Conservation (phyloP, 305 asterid genomes). For the Solanum aculeatissimum region DNA sequence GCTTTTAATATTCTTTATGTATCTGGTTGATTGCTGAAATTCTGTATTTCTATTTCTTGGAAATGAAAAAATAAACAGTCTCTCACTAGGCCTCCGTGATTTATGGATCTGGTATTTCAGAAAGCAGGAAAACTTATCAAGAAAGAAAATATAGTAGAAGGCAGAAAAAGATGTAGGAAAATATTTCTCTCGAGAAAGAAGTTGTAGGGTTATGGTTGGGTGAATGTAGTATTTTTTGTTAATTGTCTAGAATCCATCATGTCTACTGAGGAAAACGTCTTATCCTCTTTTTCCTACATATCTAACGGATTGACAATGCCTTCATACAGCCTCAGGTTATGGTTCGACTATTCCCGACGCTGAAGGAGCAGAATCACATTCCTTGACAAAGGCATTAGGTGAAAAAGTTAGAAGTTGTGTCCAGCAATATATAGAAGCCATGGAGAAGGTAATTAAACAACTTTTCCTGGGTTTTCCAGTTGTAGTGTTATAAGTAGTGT, state of each 20-base stretch:
- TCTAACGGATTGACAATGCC: not conserved
- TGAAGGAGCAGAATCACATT: constrained; percentile 58
- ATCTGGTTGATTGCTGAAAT: not conserved
- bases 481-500: not conserved
- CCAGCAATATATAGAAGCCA: constrained; percentile 66
- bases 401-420: constrained; percentile 56
- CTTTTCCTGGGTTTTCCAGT: not conserved
- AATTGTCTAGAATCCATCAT: not conserved
- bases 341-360: constrained; percentile 74
- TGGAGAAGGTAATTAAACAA: constrained; percentile 68
- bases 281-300: not conserved
- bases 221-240: not conserved
- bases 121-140: not conserved
- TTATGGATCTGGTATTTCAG: not conserved
- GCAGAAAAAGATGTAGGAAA: not conserved
- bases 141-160: not conserved
- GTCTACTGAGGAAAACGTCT: not conserved
- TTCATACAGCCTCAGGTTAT: constrained; percentile 60
- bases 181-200: not conserved
- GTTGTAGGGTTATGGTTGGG: not conserved
- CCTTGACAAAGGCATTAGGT: constrained; percentile 54
- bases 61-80: not conserved
- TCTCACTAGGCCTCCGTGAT: not conserved
- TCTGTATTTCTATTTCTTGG: not conserved
- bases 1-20: not conserved